phyloP scores from a whole-genome alignment of 345 rosid genomes.

The Salix udensis region DNA sequence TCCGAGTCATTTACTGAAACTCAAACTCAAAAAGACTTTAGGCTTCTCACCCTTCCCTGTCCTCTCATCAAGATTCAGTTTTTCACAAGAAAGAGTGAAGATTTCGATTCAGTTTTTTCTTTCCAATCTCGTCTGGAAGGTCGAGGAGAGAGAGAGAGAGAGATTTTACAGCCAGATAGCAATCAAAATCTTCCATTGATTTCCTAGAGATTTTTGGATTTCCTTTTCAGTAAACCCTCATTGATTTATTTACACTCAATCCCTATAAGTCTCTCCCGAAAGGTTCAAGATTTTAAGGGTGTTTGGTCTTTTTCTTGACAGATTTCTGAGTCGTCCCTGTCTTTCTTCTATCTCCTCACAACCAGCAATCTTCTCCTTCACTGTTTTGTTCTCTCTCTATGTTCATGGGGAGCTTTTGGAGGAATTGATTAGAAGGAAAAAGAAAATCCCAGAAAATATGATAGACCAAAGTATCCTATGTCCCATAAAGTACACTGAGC shows the following conservation, averaged over 20 bases:
- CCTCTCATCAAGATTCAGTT: neutral
- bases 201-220: neutral
- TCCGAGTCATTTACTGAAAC: neutral
- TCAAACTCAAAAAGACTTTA: neutral
- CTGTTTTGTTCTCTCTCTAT: conserved; percentile 12
- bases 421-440: neutral
- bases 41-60: too few species aligned
- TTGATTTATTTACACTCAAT: neutral
- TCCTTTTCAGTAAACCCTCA: neutral
- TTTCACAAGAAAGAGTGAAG: neutral
- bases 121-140: too few species aligned
- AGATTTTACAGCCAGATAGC: too few species aligned
- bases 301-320: conserved; percentile 10
- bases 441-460: neutral
- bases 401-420: conserved; percentile 14
- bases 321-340: conserved; percentile 21
- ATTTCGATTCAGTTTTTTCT: neutral
- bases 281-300: neutral
- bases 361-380: conserved; percentile 23
- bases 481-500: conserved; percentile 67
- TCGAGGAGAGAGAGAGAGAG: too few species aligned
- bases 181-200: too few species aligned
- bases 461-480: conserved; percentile 47
- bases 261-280: too few species aligned
- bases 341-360: neutral